Evolutionary conservation across 1,139 yeast genomes (phyloP).

Genomic region (Arxiozyma slooffiae): DNA sequence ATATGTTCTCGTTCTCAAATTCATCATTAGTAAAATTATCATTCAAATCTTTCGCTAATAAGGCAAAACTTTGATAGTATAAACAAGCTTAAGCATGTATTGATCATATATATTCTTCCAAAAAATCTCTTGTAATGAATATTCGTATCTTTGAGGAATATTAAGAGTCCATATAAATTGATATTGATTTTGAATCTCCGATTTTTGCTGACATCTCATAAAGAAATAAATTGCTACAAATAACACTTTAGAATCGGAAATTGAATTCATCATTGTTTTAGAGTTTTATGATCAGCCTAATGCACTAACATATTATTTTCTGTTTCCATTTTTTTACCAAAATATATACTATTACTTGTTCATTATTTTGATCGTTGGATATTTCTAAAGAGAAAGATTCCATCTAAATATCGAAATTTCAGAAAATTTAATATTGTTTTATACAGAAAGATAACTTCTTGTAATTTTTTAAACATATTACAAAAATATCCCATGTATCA

Average conservation of each 20-base stretch:
- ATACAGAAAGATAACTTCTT: slow-evolving; percentile 47
- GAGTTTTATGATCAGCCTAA: slow-evolving; percentile 8
- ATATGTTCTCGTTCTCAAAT: slow-evolving; percentile 16
- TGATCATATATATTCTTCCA: slow-evolving; percentile 53
- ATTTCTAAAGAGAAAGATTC: slow-evolving; percentile 69
- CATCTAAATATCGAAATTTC: slow-evolving; percentile 60
- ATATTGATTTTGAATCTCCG: slow-evolving; percentile 51
- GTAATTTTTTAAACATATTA: slow-evolving; percentile 33
- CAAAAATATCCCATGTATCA: slow-evolving; percentile 10
- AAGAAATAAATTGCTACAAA: slow-evolving; percentile 63
- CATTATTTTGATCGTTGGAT: slow-evolving; percentile 82
- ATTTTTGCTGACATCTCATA: slow-evolving; percentile 51
- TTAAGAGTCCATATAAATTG: slow-evolving; percentile 66
- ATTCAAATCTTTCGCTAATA: slow-evolving; percentile 31
- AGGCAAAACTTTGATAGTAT: slow-evolving; percentile 49
- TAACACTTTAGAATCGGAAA: slow-evolving; percentile 66
- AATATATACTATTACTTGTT: slow-evolving; percentile 80
- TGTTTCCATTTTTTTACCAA: slow-evolving; percentile 64
- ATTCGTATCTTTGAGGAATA: slow-evolving; percentile 51
- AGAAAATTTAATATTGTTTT: slow-evolving; percentile 69
- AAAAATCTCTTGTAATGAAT: slow-evolving; percentile 46
- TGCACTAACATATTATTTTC: slow-evolving; percentile 44
- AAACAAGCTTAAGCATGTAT: slow-evolving; percentile 77
- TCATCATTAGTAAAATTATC: slow-evolving; percentile 9
- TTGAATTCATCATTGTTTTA: slow-evolving; percentile 36